A percentile compares a stretch with the other conserved stretches of the same genome.
phyloP scores from a whole-genome alignment of 1,139 yeast species.

The Pneumocystis canis region DNA sequence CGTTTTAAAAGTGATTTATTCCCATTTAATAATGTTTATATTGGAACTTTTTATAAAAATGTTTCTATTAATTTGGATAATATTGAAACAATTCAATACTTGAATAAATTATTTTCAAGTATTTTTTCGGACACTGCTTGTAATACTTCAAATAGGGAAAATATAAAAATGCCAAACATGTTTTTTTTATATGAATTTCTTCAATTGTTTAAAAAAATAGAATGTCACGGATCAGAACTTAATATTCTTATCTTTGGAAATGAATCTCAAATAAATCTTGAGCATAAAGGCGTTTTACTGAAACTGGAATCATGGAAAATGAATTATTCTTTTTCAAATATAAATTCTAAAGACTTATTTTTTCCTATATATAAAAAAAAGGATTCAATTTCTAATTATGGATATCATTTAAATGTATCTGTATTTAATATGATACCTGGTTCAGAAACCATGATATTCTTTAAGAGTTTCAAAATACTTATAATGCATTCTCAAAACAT shows the following conservation, averaged over 20 bases:
- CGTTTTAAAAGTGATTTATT: background rate
- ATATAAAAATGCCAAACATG: background rate
- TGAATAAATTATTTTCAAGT: background rate
- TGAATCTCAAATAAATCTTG: background rate
- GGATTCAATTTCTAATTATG: background rate
- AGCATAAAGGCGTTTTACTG: conserved; percentile 1
- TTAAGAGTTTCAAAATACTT: conserved; percentile 10
- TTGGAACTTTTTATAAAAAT: background rate
- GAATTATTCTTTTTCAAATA: background rate
- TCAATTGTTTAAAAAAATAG: conserved; percentile 2
- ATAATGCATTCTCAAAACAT: conserved; percentile 10
- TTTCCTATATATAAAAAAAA: background rate
- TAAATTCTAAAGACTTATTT: background rate
- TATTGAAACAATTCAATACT: background rate
- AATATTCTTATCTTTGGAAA: background rate
- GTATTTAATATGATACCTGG: conserved; percentile 1
- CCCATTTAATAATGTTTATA: background rate
- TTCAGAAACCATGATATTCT: conserved; percentile 6
- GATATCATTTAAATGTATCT: background rate
- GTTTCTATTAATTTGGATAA: background rate
- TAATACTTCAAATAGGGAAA: background rate
- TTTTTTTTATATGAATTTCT: background rate
- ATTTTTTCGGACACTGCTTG: background rate
- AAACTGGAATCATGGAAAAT: conserved; percentile 2
- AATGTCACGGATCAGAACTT: conserved; percentile 4